Base-by-base conservation (phyloP, 495 filamentous ascomycete species). In the Neurospora terricola region DNA sequence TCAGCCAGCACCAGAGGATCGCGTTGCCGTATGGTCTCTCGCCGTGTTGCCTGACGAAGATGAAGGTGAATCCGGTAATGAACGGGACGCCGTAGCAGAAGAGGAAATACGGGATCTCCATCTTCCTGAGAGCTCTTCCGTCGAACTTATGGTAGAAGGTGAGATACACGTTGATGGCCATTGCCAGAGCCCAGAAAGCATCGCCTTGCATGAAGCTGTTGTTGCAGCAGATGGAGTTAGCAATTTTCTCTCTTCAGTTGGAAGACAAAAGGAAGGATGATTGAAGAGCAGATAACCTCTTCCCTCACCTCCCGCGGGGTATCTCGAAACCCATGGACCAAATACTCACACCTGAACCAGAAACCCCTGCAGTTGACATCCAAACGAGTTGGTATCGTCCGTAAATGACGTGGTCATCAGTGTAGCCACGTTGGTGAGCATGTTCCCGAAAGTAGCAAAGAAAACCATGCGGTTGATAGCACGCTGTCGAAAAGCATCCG, bases 81-180 rank as follows among this genome's bases (percentile, higher is more conserved):
- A 92, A 88, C 2, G 94, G 93, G 4, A 92, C 72, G 1, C 93
- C 94, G 72, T 96, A 97, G 82, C 92, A 94, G 69, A 83, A 79
- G 10, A 91, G 14, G 3, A 93, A 76, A 73, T 97, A 96, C 75
- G 87, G 89, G 73, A 89, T 87, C 78, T 97, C 94, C 74, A 94
- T 85, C 34, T 77, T 84, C 3, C 90, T 88, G 23, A 97, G 85
- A 66, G 88, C 86, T 3, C 86, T 80, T 0, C 91, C 89, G 68
- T 90, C 88, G 77, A 91, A 94, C 73, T 90, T 90, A 74, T 87
- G 86, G 81, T 94, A 96, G 73, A 97, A 94, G 34, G 93, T 95
- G 34, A 96, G 83, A 78, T 93, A 93, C 75, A 97, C 93, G 77
- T 96, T 97, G 73, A 91, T 84, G 8, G 93, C 92, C 94, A 97